A percentile compares a stretch with the other conserved stretches of the same genome.
Conservation (phyloP, 2,329 filamentous ascomycete genomes). For the Paracamarosporium sp. region DNA sequence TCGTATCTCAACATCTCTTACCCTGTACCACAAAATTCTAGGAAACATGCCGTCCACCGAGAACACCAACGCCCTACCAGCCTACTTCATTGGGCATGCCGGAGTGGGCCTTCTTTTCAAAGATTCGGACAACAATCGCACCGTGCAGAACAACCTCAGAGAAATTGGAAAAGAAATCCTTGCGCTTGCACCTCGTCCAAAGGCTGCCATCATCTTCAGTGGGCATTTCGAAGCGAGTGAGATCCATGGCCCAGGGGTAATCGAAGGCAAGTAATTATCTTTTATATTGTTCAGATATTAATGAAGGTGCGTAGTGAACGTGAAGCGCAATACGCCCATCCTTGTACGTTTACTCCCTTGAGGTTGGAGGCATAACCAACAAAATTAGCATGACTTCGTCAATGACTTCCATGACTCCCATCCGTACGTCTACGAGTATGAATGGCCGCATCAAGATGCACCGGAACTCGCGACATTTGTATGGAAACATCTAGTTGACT, state of each 20-base stretch:
- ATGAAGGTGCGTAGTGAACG: not conserved
- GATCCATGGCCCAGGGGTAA: slow-evolving; percentile 5
- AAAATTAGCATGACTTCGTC: not conserved
- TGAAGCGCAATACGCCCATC: not conserved
- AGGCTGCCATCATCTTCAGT: not conserved
- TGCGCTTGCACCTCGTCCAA: not conserved
- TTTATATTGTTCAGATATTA: not conserved
- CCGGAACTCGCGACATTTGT: not conserved
- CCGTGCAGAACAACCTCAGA: slow-evolving; percentile 1
- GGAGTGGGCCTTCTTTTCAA: slow-evolving; percentile 3
- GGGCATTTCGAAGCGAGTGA: slow-evolving; percentile 6
- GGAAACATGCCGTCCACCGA: not conserved
- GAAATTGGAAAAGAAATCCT: not conserved
- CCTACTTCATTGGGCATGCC: slow-evolving; percentile 6
- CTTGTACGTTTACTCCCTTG: not conserved
- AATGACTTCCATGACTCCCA: slow-evolving; percentile 7
- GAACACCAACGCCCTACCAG: not conserved
- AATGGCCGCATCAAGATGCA: slow-evolving; percentile 2
- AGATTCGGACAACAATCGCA: slow-evolving; percentile 4
- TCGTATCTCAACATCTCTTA: not conserved
- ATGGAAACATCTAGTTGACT: slow-evolving; percentile 1
- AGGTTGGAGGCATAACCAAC: not conserved
- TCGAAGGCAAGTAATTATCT: not conserved
- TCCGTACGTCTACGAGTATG: slow-evolving; percentile 5
- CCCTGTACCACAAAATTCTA: not conserved